phyloP scores from a whole-genome alignment of 352 stramenopile species.

The Peronospora belbahrii region DNA sequence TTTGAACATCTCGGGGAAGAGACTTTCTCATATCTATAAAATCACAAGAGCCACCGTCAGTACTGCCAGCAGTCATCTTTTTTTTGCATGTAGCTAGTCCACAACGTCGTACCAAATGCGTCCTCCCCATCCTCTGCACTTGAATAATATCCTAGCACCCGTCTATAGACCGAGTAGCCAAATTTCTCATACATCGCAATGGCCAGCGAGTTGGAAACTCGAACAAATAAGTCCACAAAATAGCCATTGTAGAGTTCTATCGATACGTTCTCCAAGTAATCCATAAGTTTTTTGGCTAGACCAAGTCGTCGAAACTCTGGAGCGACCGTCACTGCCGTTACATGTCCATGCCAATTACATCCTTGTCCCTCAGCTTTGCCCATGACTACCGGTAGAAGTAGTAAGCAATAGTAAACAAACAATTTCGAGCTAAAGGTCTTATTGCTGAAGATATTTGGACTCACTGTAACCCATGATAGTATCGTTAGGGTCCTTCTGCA shows the following conservation, averaged over 20 bases:
- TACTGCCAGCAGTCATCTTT: background rate
- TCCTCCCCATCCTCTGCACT: constrained; percentile 78
- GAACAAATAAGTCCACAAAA: constrained; percentile 99
- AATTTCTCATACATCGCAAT: constrained; percentile 92
- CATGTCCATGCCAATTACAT: constrained; percentile 96
- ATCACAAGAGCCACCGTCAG: constrained; percentile 4
- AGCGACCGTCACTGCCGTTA: constrained; percentile 96
- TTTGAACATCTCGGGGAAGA: constrained; percentile 79
- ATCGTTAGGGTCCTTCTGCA: constrained; percentile 89
- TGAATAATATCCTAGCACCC: constrained; percentile 90
- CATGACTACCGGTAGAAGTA: constrained; percentile 74
- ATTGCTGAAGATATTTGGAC: constrained; percentile 12
- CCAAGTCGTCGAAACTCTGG: constrained; percentile 90
- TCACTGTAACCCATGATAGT: constrained; percentile 93
- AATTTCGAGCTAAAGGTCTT: constrained; percentile 4
- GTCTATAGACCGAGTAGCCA: constrained; percentile 88
- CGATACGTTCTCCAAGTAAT: constrained; percentile 87
- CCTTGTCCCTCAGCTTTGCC: constrained; percentile 92
- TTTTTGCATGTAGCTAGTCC: background rate
- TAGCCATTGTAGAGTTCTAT: constrained; percentile 88
- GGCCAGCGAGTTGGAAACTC: constrained; percentile 90
- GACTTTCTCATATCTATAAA: constrained; percentile 90
- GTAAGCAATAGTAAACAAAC: background rate
- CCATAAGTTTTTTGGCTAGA: constrained; percentile 91
- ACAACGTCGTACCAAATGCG: constrained; percentile 64